A percentile compares a stretch with the other conserved stretches of the same genome.
Evolutionary conservation across 345 rosid genomes (phyloP).

Genomic region (Garcia nutans): DNA sequence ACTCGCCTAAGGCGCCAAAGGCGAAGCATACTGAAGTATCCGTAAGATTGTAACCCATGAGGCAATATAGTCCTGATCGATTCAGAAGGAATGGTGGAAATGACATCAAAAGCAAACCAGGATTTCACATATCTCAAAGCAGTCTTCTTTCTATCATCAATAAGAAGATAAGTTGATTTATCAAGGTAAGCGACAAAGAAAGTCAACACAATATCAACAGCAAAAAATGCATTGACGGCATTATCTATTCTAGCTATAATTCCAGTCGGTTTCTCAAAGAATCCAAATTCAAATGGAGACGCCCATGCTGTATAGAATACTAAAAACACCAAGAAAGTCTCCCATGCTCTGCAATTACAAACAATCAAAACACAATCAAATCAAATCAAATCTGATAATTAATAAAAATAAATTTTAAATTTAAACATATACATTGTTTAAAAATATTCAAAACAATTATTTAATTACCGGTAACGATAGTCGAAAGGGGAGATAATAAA

Average conservation of each 20-base stretch:
- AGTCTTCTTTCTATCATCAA: constrained; percentile 53
- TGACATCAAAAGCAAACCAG: constrained; percentile 63
- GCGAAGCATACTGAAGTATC: constrained; percentile 75
- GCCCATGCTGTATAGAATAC: constrained; percentile 94
- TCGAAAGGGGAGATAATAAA: constrained; percentile 67
- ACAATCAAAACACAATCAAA: neutral
- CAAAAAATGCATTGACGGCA: constrained; percentile 60
- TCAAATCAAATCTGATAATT: neutral
- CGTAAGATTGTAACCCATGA: constrained; percentile 45
- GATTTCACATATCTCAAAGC: constrained; percentile 57
- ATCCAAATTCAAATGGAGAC: constrained; percentile 84
- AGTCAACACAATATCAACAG: constrained; percentile 67
- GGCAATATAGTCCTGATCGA: constrained; percentile 43
- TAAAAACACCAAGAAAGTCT: constrained; percentile 59
- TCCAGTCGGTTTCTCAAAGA: constrained; percentile 42
- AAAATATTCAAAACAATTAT: too few species aligned
- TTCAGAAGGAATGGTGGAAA: constrained; percentile 79
- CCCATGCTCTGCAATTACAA: constrained; percentile 57
- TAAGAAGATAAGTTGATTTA: constrained; percentile 57
- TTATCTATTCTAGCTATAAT: constrained; percentile 55
- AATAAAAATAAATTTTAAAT: neutral
- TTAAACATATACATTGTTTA: neutral
- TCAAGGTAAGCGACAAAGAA: constrained; percentile 83
- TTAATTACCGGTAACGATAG: constrained; percentile 56
- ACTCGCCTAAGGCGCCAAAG: constrained; percentile 94